Evolutionary conservation across 345 rosid genomes (phyloP), one percentile per base, ranked within the genome.

Genomic region (Bruguiera sexangula): DNA sequence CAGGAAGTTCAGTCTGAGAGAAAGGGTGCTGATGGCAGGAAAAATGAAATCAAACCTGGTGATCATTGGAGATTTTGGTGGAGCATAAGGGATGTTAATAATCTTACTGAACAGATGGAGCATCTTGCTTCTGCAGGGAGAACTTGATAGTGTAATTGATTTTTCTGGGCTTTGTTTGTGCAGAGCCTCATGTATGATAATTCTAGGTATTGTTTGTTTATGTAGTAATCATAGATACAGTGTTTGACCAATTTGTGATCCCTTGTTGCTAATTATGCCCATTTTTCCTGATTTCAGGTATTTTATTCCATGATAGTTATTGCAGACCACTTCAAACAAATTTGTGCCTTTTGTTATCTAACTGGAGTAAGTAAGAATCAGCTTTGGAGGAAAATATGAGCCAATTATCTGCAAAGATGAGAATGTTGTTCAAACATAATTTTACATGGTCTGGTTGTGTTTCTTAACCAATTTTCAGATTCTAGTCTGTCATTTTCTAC

Each of bases 51-150:
- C 50, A 88, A 83, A 84, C 75, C 86, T 22, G 77, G 70, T 63
- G 86, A 86, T 63, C 74, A 63, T 32, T 82, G 78, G 55, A 87
- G 75, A 67, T 82, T 81, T 79, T 91, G 93, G 95, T 88, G 93
- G 95, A 84, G 77, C 59, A 18, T 76, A 63, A 80, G 77, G 76
- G 82, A 57, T 85, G 86, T 91, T 85, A 86, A 91, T 88, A 86
- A 76, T 78, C 84, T 82, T 67, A 78, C 96, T 8, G 24, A 24
- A 24, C 24, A 24, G 24, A 24, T 24, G 24, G 24, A 24, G 24
- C 24, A 24, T 24, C 24, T 24, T 24, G 24, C 24, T 24, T 24
- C 24, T 24, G 24, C 24, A 24, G 24, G 24, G 24, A 24, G 24
- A 24, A 24, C 24, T 24, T 24, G 24, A 24, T 24, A 24, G 24